Evolutionary conservation across 2,329 filamentous ascomycete genomes (phyloP).

Genomic region (Diaporthe sp.): DNA sequence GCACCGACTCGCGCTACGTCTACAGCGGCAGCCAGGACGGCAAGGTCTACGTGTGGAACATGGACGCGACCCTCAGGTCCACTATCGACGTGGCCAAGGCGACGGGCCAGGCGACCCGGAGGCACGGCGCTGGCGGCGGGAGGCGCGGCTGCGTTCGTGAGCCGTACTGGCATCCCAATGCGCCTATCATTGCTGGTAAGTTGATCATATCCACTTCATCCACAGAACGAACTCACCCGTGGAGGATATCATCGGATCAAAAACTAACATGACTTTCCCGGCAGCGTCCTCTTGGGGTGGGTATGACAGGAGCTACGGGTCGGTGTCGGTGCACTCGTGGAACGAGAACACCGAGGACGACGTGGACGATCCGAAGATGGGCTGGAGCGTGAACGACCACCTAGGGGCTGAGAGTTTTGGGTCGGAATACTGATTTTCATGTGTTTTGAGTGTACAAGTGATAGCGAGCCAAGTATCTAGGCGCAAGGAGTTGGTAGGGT

Average conservation of each 20-base stretch:
- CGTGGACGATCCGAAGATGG: conserved; percentile 68
- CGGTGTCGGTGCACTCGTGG: conserved; percentile 83
- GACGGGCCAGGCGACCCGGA: conserved; percentile 55
- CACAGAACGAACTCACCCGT: not conserved
- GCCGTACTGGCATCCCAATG: conserved; percentile 90
- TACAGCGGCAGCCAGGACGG: conserved; percentile 94
- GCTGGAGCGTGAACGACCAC: conserved; percentile 71
- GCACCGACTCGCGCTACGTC: conserved; percentile 91
- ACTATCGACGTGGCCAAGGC: conserved; percentile 82
- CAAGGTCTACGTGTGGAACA: conserved; percentile 90
- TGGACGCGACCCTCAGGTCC: conserved; percentile 86
- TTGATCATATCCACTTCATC: conserved; percentile 39
- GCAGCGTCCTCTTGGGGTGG: conserved; percentile 87
- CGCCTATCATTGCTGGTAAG: conserved; percentile 79
- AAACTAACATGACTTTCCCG: not conserved
- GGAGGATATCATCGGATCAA: not conserved
- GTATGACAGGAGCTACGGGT: conserved; percentile 78
- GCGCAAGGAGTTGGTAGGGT: not conserved
- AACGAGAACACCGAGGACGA: conserved; percentile 78
- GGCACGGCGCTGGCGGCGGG: conserved; percentile 29
- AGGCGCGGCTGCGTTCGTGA: conserved; percentile 82
- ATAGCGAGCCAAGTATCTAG: not conserved
- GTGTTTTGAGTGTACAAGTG: not conserved
- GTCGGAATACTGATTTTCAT: not conserved
- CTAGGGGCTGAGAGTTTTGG: conserved; percentile 50